A percentile compares a stretch with the other conserved stretches of the same genome.
Evolutionary conservation across 331 rosid species (phyloP).

Genomic region (Ulmus americana): DNA sequence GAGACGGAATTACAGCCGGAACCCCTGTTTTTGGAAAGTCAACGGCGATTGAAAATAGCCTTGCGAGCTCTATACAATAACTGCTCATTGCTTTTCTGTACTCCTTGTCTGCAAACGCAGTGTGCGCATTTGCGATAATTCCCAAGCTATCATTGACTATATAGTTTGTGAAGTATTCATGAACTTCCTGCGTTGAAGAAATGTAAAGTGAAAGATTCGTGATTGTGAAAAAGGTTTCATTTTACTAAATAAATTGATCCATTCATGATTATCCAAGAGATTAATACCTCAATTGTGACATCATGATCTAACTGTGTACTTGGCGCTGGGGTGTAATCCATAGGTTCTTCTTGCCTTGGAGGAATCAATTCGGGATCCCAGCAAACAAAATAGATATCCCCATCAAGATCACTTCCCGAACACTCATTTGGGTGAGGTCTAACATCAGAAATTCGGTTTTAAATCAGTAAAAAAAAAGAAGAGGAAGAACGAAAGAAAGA

Average conservation of each 20-base stretch:
- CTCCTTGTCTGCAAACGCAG: conserved; percentile 63
- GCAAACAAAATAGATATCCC: conserved; percentile 79
- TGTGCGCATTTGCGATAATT: conserved; percentile 85
- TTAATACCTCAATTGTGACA: conserved; percentile 64
- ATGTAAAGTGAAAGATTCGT: neutral
- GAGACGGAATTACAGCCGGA: conserved; percentile 57
- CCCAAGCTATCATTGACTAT: conserved; percentile 83
- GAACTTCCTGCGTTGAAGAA: conserved; percentile 60
- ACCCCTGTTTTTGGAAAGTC: conserved; percentile 91
- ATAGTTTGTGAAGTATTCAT: conserved; percentile 66
- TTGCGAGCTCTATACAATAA: conserved; percentile 55
- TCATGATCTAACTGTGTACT: conserved; percentile 35
- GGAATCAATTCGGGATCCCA: conserved; percentile 79
- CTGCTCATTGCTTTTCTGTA: conserved; percentile 43
- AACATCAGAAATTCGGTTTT: conserved; percentile 13
- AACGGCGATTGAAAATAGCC: conserved; percentile 64
- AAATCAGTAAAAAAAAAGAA: conserved; percentile 12
- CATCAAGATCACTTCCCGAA: conserved; percentile 87
- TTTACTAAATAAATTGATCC: neutral
- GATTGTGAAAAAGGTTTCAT: no score
- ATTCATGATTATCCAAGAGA: conserved; percentile 14
- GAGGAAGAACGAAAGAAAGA: neutral
- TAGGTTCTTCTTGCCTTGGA: conserved; percentile 28
- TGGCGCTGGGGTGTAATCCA: conserved; percentile 63
- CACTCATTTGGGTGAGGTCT: conserved; percentile 94